Evolutionary conservation across 331 rosid genomes (phyloP), one percentile per base, ranked within the genome.

Genomic region (Rosa hybrid): DNA sequence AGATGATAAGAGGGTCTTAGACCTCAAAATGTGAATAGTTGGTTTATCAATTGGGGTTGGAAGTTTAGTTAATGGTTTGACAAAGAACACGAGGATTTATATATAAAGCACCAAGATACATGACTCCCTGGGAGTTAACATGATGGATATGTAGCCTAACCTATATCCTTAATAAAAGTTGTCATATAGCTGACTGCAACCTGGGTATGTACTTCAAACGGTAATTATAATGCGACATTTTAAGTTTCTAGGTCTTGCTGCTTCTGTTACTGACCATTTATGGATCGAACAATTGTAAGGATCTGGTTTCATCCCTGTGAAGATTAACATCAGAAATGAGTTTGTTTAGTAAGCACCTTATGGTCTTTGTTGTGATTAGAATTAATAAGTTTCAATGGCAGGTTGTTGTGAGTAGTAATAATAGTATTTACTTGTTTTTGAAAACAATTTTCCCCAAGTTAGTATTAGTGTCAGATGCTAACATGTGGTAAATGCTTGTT

Each of bases 401-500:
- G 34, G n/a, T 34, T 53, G 48, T 50, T 20, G 23, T 18, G 7
- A 73, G 0, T 49, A 21, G 5, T 34, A 48, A 14, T 14, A 25
- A 5, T 27, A 13, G 3, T 17, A 4, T 51, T 11, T 30, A 7
- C 41, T 45, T 21, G 3, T 34, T 51, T 72, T 0, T 16, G 17
- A 51, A 14, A 53, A 53, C 67, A 13, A 38, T n/a, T 8, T 49
- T 16, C 59, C 42, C 82, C 20, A n/a, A 53, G 54, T 74, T 41
- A 8, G 45, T 77, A 34, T 71, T 71, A 56, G n/a, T 57, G n/a
- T 60, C 51, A 42, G 25, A 54, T 25, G 74, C 80, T 83, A 20
- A 45, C 73, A 44, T 78, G 69, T 83, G 82, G 57, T 75, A 76
- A 57, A 84, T 84, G 56, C 77, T 60, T 78, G 72, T 86, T 54